phyloP scores from a whole-genome alignment of 768 basidiomycete species.

The Vishniacozyma victoriae region DNA sequence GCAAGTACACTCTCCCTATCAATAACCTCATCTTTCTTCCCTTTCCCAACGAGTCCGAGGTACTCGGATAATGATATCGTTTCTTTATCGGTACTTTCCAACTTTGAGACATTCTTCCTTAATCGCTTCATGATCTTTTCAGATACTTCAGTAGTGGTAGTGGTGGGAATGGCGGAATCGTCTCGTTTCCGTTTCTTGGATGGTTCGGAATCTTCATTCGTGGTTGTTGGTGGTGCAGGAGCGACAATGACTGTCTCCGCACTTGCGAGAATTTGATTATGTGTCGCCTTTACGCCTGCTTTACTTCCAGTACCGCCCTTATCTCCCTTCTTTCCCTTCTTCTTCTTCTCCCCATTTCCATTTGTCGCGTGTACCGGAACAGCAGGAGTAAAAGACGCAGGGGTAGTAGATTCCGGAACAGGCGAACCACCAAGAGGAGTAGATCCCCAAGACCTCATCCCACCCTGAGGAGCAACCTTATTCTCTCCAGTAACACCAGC shows the following conservation, averaged over 20 bases:
- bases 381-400: background rate
- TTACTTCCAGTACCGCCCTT: constrained; percentile 44
- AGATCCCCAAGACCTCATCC: constrained; percentile 38
- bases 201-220: background rate
- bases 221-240: background rate
- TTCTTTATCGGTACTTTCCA: constrained; percentile 30
- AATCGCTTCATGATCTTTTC: constrained; percentile 37
- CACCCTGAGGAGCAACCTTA: constrained; percentile 11
- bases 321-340: constrained; percentile 43
- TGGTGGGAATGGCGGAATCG: background rate
- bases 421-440: constrained; percentile 1
- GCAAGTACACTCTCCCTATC: background rate
- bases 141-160: constrained; percentile 10
- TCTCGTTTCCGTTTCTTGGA: constrained; percentile 33
- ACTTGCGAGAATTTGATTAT: background rate
- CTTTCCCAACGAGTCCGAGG: background rate
- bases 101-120: constrained; percentile 54
- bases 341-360: constrained; percentile 21
- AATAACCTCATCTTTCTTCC: background rate
- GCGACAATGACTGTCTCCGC: background rate
- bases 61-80: background rate
- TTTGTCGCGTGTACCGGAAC: background rate
- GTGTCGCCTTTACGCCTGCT: constrained; percentile 33
- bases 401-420: background rate
- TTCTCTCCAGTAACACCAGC: constrained; percentile 28